Conservation (phyloP, 148 eudicot species). For the Cornus controversa region DNA sequence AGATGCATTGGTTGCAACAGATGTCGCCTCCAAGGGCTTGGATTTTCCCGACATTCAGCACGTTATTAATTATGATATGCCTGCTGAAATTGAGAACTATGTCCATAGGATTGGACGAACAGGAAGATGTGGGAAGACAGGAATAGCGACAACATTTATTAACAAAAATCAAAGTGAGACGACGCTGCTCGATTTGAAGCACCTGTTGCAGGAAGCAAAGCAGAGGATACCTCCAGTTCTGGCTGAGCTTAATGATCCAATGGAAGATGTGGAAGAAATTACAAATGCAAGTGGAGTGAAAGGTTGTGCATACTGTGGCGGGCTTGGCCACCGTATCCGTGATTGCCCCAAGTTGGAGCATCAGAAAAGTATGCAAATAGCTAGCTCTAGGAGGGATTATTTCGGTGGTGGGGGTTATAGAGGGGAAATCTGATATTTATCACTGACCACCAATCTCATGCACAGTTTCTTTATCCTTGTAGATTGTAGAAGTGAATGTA, state of each 20-base stretch:
- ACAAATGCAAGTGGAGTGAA: slow-evolving; percentile 62
- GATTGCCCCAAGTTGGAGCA: slow-evolving; percentile 86
- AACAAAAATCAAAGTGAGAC: slow-evolving; percentile 91
- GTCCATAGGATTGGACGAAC: slow-evolving; percentile 92
- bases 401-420: slow-evolving; percentile 87
- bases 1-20: slow-evolving; percentile 91
- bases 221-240: slow-evolving; percentile 87
- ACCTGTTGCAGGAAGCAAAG: slow-evolving; percentile 83
- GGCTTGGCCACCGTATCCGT: slow-evolving; percentile 73
- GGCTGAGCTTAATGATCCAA: slow-evolving; percentile 76
- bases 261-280: slow-evolving; percentile 69
- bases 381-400: slow-evolving; percentile 71
- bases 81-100: slow-evolving; percentile 90
- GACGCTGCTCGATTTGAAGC: slow-evolving; percentile 79
- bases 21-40: slow-evolving; percentile 92
- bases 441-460: too few species aligned
- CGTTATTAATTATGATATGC: slow-evolving; percentile 90
- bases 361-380: slow-evolving; percentile 67
- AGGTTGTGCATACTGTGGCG: slow-evolving; percentile 90
- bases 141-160: slow-evolving; percentile 86
- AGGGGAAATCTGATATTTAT: slow-evolving; percentile 61
- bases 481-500: too few species aligned
- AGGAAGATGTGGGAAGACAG: slow-evolving; percentile 90
- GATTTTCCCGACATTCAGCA: slow-evolving; percentile 95
- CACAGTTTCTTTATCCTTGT: too few species aligned